A percentile compares a stretch with the other conserved stretches of the same genome.
These are phyloP conservation scores for Aegle marmelos DNA, from an alignment of 345 rosid genomes.

Conservation along the genomic window DNA sequence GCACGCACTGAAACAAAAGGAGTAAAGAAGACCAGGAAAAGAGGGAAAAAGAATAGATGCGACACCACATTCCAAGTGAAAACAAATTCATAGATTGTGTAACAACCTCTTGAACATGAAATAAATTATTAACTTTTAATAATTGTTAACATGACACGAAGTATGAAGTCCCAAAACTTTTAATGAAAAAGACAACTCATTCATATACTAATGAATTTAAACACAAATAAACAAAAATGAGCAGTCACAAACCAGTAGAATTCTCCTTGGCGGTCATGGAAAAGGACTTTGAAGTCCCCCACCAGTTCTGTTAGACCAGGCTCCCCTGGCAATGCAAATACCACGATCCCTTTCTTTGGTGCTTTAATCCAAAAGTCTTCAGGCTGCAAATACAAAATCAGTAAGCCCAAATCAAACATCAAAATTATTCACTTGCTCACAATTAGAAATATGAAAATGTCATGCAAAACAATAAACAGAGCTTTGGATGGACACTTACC, in stretches of 20 bases:
- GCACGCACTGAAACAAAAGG: background rate
- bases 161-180: background rate
- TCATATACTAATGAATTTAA: background rate
- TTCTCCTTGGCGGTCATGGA: constrained; percentile 90
- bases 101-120: background rate
- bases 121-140: background rate
- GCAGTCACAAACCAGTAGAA: constrained; percentile 66
- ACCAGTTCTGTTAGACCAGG: constrained; percentile 79
- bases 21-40: background rate
- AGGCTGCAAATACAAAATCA: constrained; percentile 46
- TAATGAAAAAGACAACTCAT: background rate
- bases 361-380: constrained; percentile 92
- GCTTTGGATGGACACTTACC: constrained; percentile 34
- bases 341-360: constrained; percentile 83
- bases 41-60: background rate
- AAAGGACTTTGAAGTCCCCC: constrained; percentile 89
- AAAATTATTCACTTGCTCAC: constrained; percentile 1
- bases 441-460: background rate
- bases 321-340: constrained; percentile 92
- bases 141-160: too few species aligned
- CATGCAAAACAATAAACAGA: constrained; percentile 3
- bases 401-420: constrained; percentile 12
- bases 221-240: background rate
- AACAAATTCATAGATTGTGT: background rate
- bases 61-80: background rate